Evolutionary conservation across 192 early-diverging fungal genomes (phyloP).

Genomic region (Podila clonocystis): DNA sequence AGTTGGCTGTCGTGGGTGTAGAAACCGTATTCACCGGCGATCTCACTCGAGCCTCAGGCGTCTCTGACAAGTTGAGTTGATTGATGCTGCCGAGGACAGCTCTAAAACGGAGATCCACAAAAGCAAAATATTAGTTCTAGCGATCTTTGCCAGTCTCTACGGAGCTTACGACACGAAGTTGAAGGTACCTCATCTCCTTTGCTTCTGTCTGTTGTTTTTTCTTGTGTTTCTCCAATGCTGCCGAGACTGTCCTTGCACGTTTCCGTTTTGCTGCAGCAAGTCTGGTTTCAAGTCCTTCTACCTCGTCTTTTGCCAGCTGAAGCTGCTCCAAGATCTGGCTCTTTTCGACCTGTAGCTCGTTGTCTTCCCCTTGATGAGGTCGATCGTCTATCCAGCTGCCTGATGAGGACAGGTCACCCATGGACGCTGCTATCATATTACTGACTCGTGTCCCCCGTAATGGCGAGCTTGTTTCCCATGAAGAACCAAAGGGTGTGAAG

Average conservation of each 20-base stretch:
- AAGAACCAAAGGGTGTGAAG: neutral
- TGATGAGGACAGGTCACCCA: neutral
- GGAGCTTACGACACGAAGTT: neutral
- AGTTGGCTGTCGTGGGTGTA: neutral
- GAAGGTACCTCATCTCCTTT: constrained; percentile 34
- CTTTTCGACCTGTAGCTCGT: constrained; percentile 32
- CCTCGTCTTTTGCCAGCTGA: constrained; percentile 16
- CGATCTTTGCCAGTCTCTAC: neutral
- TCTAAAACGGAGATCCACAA: neutral
- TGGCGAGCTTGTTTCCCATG: neutral
- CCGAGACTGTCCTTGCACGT: constrained; percentile 15
- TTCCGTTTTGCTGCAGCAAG: constrained; percentile 25
- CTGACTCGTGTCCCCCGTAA: neutral
- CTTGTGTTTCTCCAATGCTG: constrained; percentile 33
- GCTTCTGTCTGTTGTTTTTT: constrained; percentile 31
- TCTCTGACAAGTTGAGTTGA: constrained; percentile 13
- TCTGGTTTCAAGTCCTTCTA: constrained; percentile 28
- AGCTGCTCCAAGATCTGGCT: constrained; percentile 38
- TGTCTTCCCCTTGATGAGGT: neutral
- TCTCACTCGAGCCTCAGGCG: neutral
- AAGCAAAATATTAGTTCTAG: neutral
- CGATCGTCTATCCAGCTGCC: neutral
- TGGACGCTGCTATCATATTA: neutral
- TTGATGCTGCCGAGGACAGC: constrained; percentile 31
- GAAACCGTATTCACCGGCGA: neutral